Evolutionary conservation across 495 filamentous ascomycete genomes (phyloP), one percentile per base, ranked within the genome.

Genomic region (Penicillium antarcticum): DNA sequence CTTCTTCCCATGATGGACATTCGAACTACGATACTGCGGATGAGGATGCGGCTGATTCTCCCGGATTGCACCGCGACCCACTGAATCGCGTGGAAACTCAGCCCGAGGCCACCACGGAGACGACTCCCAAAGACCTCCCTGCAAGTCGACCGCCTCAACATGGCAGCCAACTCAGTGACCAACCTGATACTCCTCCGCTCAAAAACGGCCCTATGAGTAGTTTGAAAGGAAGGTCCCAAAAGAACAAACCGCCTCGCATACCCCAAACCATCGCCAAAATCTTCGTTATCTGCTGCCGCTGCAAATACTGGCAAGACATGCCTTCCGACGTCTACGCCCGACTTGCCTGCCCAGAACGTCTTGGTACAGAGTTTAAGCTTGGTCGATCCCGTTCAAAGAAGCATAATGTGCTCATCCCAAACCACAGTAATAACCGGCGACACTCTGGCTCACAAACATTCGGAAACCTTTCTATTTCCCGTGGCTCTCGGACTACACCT

Each of bases 271-370:
- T 91, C 37, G 84, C 82, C 31, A 92, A 91, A 67, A 73, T 90
- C 51, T 83, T 92, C 51, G 87, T 91, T 5, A 84, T 91, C 48
- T 92, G 88, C 63, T 92, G 88, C 64, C 80, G 75, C 46, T 92
- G 88, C 76, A 84, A 84, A 46, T 89, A 85, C 65, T 91, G 86
- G 78, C 86, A 91, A 66, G 88, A 91, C 57, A 80, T 90, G 66
- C 88, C 88, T 9, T 85, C 83, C 9, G 82, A 84, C 37, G 73
- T 88, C 43, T 91, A 91, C 58, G 83, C 87, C 47, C 86, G 79
- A 58, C 87, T 89, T 76, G 82, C 84, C 16, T 81, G 80, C 55
- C 80, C 84, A 9, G 82, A 86, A 48, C 75, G 73, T 18, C 62
- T 81, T 14, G 71, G 78, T 1, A 64, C 76, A 51, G 77, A 80